Evolutionary conservation across 2,329 filamentous ascomycete genomes (phyloP).

Genomic region (Hymenoscyphus fructigenus): DNA sequence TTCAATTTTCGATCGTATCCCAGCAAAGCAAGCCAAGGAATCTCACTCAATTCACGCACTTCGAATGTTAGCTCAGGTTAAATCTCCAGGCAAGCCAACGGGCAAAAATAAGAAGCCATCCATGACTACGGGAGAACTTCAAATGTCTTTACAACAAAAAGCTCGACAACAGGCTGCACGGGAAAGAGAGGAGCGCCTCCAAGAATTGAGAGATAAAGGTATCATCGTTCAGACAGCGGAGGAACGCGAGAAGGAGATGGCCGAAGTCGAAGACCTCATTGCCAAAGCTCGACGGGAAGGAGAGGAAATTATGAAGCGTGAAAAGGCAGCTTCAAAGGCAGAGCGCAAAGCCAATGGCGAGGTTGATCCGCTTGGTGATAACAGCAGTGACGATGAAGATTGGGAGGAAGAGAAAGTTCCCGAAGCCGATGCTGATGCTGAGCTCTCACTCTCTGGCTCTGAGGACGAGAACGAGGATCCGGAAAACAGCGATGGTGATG

Average conservation of each 20-base stretch:
- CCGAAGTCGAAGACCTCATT: slow-evolving; percentile 83
- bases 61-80: slow-evolving; percentile 72
- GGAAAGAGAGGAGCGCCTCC: slow-evolving; percentile 75
- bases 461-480: slow-evolving; percentile 42
- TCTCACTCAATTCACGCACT: slow-evolving; percentile 63
- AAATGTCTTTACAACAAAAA: slow-evolving; percentile 64
- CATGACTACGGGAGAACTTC: slow-evolving; percentile 70
- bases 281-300: slow-evolving; percentile 81
- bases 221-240: slow-evolving; percentile 81
- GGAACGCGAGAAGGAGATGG: slow-evolving; percentile 78
- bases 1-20: slow-evolving; percentile 69
- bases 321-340: slow-evolving; percentile 72
- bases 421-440: slow-evolving; percentile 37
- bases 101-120: slow-evolving; percentile 47
- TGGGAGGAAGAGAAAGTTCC: slow-evolving; percentile 47
- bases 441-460: slow-evolving; percentile 40
- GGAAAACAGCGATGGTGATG: slow-evolving; percentile 42
- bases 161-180: slow-evolving; percentile 77
- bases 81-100: slow-evolving; percentile 54
- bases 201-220: slow-evolving; percentile 75
- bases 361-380: slow-evolving; percentile 46
- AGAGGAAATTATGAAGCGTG: slow-evolving; percentile 72
- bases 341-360: slow-evolving; percentile 48
- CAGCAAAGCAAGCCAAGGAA: slow-evolving; percentile 61
- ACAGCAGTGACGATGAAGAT: slow-evolving; percentile 54